Conservation (phyloP, 1,284 basidiomycete species). For the Kalmanozyma brasiliensis region DNA sequence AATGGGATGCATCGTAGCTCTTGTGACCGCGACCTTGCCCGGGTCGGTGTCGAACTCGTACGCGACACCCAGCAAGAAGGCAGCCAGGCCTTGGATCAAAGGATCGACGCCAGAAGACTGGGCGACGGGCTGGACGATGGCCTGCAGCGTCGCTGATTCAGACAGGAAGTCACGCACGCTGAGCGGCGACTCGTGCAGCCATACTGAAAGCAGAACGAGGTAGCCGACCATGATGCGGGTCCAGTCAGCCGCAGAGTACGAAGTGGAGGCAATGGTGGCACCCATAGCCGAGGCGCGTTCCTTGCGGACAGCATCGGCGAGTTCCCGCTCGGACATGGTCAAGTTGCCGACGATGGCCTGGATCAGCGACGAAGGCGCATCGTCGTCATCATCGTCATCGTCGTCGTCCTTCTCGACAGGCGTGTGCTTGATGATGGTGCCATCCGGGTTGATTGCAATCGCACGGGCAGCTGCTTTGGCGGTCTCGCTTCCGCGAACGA, state of each 20-base stretch:
- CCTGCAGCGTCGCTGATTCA: constrained; percentile 83
- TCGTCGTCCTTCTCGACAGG: constrained; percentile 24
- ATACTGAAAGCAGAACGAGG: constrained; percentile 82
- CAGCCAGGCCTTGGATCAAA: constrained; percentile 87
- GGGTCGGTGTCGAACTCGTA: constrained; percentile 72
- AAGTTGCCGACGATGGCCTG: constrained; percentile 74
- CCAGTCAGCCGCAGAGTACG: constrained; percentile 72
- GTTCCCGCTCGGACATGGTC: constrained; percentile 74
- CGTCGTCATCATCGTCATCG: constrained; percentile 70
- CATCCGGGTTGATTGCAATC: constrained; percentile 68
- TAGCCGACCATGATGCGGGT: constrained; percentile 88
- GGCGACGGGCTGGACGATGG: constrained; percentile 85
- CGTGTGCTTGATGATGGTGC: constrained; percentile 30
- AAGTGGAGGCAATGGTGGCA: constrained; percentile 23
- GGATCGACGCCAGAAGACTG: constrained; percentile 86
- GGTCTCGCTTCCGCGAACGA: constrained; percentile 72
- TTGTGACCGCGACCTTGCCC: constrained; percentile 49
- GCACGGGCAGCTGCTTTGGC: constrained; percentile 72
- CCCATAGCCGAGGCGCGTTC: constrained; percentile 55
- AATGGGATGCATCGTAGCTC: constrained; percentile 74
- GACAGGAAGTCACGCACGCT: constrained; percentile 89
- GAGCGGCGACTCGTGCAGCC: constrained; percentile 95
- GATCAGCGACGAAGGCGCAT: constrained; percentile 70
- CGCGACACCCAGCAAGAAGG: constrained; percentile 89
- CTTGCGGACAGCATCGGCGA: constrained; percentile 66